Base-by-base conservation (phyloP, 73 alveolate species). In the Stentor roeselii region DNA sequence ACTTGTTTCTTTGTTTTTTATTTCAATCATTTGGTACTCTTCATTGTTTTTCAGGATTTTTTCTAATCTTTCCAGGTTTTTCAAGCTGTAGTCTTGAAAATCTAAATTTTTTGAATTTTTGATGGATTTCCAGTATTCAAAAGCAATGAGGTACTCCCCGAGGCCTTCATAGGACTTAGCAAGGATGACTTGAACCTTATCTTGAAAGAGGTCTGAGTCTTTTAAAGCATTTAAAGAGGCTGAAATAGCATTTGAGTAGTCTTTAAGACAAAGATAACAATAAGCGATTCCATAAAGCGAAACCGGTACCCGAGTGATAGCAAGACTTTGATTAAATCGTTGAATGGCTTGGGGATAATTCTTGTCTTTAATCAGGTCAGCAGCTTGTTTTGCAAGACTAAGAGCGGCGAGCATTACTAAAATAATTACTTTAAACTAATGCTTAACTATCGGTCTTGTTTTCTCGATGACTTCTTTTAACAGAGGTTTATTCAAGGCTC, bases 401-500 rank as follows among this genome's bases (percentile, higher is more conserved):
- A 50, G 21, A 50, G 67, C 67, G 21, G 67, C 67, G 67, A 11
- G 67, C 67, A 50, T 50, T 11, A 11, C 21, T 50, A 50, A 11
- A 50, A 11, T 50, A 50, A 50, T 11, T 6, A 50, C 21, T 50
- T 11, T 50, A 50, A 50, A 50, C 21, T 50, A 50, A 11, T 50
- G 67, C 21, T 21, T 50, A 50, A 50, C 67, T 50, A 67, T 67
- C n/a, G 80, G 80, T 21, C 41, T 32, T 0, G 80, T 67, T 11
- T 21, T 67, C 34, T 67, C 80, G 21, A 67, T 76, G 35, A 76
- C 84, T 38, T 76, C 36, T 2, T 41, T 76, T 1, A 76, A 67
- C 85, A 39, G 36, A 32, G 60, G 60, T 40, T 76, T 76, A 41
- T 76, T 76, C 15, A 76, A 40, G 21, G 84, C 84, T 41, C 60